Evolutionary conservation across 2,329 filamentous ascomycete species (phyloP), one percentile per base, ranked within the genome.

Genomic region (Dothideomycetes sp.): DNA sequence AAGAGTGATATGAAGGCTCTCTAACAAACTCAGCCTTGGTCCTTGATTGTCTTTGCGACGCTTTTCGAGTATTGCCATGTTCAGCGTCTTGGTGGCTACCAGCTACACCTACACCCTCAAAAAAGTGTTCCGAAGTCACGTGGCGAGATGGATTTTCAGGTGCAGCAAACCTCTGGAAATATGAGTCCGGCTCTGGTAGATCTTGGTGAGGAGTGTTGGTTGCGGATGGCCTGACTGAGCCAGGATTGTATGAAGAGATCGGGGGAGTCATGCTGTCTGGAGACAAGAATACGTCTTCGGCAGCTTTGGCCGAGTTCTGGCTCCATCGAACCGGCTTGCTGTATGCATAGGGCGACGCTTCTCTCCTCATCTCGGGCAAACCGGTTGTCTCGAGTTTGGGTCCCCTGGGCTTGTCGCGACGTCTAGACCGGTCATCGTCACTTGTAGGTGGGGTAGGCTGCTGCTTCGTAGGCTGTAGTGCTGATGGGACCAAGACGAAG

Each of bases 401-500:
- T n/a, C 54, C 53, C 28, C 50, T 48, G 10, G 52, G 49, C 37
- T 47, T 48, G 11, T 52, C 50, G 39, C 51, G 53, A 10, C 52
- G 49, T 30, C 32, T 42, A 6, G 47, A 45, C 34, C 45, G 50
- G 35, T 61, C 58, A 47, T 64, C 62, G 33, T 65, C 63, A 45
- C 58, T 61, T 3, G 53, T 56, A 1, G 58, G 57, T 16, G 59
- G 57, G 11, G 58, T 62, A 4, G 52, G 53, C 9, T 55, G 49
- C 7, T 44, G 15, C 28, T 39, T 17, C 11, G 56, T 48, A 13
- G 46, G 18, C 29, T 44, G 24, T 41, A 41, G 29, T 10, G 49
- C 36, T 10, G 50, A 44, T 3, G 28, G 33, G 7, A 82, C 61
- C 25, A 81, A 60, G 7, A 83, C 75, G 50, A 80, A 84, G 27